Percentiles rank a stretch among this genome's conserved stretches.
Conservation (phyloP, 2,329 filamentous ascomycete species). For the Aspergillus oerlinghausenensis region DNA sequence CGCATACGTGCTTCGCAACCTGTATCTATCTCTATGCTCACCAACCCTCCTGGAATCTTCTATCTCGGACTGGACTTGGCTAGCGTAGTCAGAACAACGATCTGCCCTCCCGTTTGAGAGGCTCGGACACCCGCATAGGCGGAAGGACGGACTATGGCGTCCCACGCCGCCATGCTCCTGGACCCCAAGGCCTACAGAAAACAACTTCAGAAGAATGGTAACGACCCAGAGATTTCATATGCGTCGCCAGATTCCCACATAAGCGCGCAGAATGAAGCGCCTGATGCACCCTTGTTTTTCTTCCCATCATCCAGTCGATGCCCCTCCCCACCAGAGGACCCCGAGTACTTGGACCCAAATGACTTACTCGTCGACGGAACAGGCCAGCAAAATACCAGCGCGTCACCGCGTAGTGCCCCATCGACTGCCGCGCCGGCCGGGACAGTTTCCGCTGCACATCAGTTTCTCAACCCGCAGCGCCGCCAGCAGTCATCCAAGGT, state of each 20-base stretch:
- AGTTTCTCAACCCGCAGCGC: constrained; percentile 17
- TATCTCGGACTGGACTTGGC: not conserved
- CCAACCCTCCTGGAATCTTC: not conserved
- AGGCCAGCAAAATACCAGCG: constrained; percentile 17
- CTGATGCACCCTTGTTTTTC: constrained; percentile 9
- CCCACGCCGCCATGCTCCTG: constrained; percentile 40
- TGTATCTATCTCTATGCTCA: not conserved
- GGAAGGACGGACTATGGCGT: constrained; percentile 28
- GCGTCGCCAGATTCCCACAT: constrained; percentile 5
- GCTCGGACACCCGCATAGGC: constrained; percentile 13
- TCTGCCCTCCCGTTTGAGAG: not conserved
- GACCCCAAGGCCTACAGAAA: constrained; percentile 41
- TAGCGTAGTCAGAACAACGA: not conserved
- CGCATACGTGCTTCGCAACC: not conserved
- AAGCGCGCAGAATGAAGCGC: constrained; percentile 3
- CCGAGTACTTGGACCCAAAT: constrained; percentile 11
- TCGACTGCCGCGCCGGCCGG: constrained; percentile 20
- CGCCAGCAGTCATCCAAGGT: constrained; percentile 7
- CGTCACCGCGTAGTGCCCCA: constrained; percentile 8
- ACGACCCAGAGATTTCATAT: constrained; percentile 10
- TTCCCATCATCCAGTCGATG: constrained; percentile 10
- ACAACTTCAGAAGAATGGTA: constrained; percentile 34
- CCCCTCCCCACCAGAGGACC: constrained; percentile 12
- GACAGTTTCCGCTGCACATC: constrained; percentile 21
- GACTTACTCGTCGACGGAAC: constrained; percentile 22